Base-by-base conservation (phyloP, 2,329 filamentous ascomycete species). In the Dothistroma septosporum region DNA sequence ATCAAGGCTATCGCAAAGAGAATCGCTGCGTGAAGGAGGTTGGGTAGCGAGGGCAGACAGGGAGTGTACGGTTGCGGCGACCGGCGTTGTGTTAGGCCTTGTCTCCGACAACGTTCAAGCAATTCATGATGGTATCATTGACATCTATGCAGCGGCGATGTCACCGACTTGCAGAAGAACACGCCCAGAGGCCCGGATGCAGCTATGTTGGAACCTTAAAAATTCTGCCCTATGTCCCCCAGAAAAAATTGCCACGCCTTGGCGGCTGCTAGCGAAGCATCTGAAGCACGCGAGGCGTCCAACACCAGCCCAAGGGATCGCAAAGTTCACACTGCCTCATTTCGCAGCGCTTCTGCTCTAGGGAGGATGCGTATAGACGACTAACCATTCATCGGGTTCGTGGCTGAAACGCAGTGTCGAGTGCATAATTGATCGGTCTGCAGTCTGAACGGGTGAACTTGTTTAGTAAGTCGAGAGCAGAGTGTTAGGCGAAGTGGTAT, bases 1-100 rank as follows among this genome's bases (percentile, higher is more conserved):
- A 74, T 79, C 41, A 57, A 67, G 31, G 63, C 62, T 16, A 44
- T 68, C 11, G 7, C 61, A 65, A 57, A 41, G 61, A 21, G 48
- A 58, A 8, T 61, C 60, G 56, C 63, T 21, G 46, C 22, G 10
- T 48, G 21, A 37, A 2, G 35, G 24, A 28, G 24, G 24, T 6
- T 28, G 24, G 24, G 24, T 28, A 6, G 24, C 6, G 3, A 28
- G 3, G 24, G 24, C 3, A 28, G n/a, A 28, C 3, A 28, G 24
- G 24, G 24, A 3, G 3, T 3, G 24, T 28, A 28, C 6, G 24
- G 24, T 28, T 28, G 24, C 6, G 6, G 24, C 24, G 6, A 6
- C 24, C 24, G 24, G 24, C 24, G 24, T 28, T 28, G 24, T 28
- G 24, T 2, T 2, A 6, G 24, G 24, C 6, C 6, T 28, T 6